Base-by-base conservation (phyloP, 108 stramenopile species). In the Aurantiochytrium sp. region DNA sequence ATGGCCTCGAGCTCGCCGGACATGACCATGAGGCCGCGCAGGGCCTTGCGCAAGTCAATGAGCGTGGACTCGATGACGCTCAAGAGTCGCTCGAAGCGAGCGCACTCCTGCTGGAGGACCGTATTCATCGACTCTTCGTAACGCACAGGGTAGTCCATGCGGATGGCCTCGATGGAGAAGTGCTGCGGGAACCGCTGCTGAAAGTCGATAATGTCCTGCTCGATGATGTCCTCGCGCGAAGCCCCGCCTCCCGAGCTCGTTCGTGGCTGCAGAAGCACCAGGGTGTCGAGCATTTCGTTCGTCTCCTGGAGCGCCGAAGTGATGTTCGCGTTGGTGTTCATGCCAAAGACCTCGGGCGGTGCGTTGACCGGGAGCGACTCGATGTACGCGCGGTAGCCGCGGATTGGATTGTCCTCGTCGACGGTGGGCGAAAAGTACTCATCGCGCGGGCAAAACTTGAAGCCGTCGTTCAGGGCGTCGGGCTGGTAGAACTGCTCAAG, bases 301-400 rank as follows among this genome's bases (percentile, higher is more conserved):
- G 93, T 91, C 50, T 94, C 94, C 15, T 90, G 91, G 55, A 92
- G 90, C 19, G 91, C 93, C 65, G 92, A 94, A 4, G 93, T 93
- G 87, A 94, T 94, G 85, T 69, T 91, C 22, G 94, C 94, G 87
- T 94, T 94, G 15, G 88, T 69, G 87, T 94, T 93, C 94, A 94
- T 93, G 90, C 94, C 94, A 37, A 94, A 94, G 37, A 93, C 92
- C 59, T 94, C 94, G 0, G 94, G 94, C 86, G 93, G 93, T 1
- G 94, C 92, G 86, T 91, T 92, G 37, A 92, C 55, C 31, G 94
- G 94, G 39, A 94, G 90, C 31, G 85, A 30, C 24, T 94, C 93
- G 8, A 94, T 90, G 68, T 94, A 94, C 55, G 92, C 91, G 36
- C 94, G 41, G 87, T 92, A 93, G 50, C 88, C 85, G 39, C 55